phyloP scores from a whole-genome alignment of 176 grass and related monocot species.

The Phragmites australis region DNA sequence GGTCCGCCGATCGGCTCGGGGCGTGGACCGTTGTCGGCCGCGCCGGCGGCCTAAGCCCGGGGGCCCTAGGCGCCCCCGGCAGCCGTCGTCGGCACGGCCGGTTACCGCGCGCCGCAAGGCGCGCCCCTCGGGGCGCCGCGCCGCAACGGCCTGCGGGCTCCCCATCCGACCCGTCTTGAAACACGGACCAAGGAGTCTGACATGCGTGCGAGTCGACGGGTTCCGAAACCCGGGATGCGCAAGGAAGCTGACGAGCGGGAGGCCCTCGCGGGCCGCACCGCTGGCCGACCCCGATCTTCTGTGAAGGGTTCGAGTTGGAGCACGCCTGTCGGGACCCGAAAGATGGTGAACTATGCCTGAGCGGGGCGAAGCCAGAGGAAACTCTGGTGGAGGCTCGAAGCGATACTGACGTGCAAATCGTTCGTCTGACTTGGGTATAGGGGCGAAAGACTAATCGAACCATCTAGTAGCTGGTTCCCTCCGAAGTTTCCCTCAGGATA shows the following conservation, averaged over 20 bases:
- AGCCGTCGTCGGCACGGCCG: too few species aligned
- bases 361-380: slow-evolving; percentile 77
- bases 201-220: slow-evolving; percentile 56
- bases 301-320: slow-evolving; percentile 80
- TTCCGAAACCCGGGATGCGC: slow-evolving; percentile 44
- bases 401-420: slow-evolving; percentile 80
- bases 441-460: slow-evolving; percentile 95
- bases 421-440: slow-evolving; percentile 91
- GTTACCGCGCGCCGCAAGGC: too few species aligned
- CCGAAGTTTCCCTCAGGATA: slow-evolving; percentile 83
- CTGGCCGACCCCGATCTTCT: slow-evolving; percentile 22
- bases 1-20: too few species aligned
- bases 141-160: slow-evolving; percentile 43
- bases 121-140: too few species aligned
- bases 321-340: slow-evolving; percentile 79
- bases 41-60: too few species aligned
- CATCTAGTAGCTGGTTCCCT: slow-evolving; percentile 90
- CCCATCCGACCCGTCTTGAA: slow-evolving; percentile 66
- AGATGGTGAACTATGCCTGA: slow-evolving; percentile 88
- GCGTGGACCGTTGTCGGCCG: too few species aligned
- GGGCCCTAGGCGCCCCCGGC: too few species aligned
- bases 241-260: slow-evolving; percentile 51
- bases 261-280: too few species aligned
- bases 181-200: slow-evolving; percentile 70
- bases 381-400: slow-evolving; percentile 85